A percentile compares a stretch with the other conserved stretches of the same genome.
Evolutionary conservation across 1,284 basidiomycete species (phyloP).

Genomic region (Ceratobasidium sp.): DNA sequence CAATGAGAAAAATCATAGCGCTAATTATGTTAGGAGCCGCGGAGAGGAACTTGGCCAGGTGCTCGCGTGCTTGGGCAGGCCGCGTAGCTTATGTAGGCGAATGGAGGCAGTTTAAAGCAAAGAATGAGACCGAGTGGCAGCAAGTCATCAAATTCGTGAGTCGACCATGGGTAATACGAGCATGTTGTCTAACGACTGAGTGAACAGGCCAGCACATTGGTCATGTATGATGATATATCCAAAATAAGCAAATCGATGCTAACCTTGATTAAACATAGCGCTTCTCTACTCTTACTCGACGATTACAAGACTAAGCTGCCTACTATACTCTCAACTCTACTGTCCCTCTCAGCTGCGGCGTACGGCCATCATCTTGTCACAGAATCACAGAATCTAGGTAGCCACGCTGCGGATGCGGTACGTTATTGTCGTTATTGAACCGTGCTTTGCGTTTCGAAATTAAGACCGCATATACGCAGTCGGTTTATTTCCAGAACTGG

Average conservation of each 20-base stretch:
- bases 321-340: neutral
- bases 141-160: constrained; percentile 9
- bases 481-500: constrained; percentile 13
- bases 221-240: neutral
- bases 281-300: neutral
- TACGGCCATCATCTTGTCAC: neutral
- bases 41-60: neutral
- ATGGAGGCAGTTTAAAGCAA: constrained; percentile 5
- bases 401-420: constrained; percentile 12
- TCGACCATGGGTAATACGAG: neutral
- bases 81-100: neutral
- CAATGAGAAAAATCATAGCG: neutral
- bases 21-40: neutral
- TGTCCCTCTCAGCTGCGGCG: neutral
- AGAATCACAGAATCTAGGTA: constrained; percentile 12
- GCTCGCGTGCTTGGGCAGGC: constrained; percentile 5
- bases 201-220: constrained; percentile 5
- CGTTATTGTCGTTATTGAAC: too few relatives aligned
- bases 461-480: neutral
- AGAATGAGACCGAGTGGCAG: constrained; percentile 22
- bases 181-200: neutral
- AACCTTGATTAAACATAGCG: neutral
- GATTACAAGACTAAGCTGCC: neutral
- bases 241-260: too few relatives aligned
- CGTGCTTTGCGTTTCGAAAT: too few relatives aligned